Evolutionary conservation across 495 filamentous ascomycete species (phyloP).

Genomic region (Glutinoglossum americanum): DNA sequence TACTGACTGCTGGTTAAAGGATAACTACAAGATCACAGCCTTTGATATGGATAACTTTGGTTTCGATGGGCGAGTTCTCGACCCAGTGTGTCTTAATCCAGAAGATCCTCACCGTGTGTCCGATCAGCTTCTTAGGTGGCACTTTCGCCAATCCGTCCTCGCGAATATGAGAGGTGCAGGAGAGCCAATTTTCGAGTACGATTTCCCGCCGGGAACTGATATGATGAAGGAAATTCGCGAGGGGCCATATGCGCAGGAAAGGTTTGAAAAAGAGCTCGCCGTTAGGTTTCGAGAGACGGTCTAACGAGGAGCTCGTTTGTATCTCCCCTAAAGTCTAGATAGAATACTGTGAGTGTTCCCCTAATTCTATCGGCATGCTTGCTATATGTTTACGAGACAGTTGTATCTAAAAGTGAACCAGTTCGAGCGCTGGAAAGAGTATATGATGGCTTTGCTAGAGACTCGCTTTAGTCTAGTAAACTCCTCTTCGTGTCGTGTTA

Average conservation of each 20-base stretch:
- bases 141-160: constrained; percentile 15
- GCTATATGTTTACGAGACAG: too few species aligned
- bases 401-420: too few species aligned
- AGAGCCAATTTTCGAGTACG: constrained; percentile 16
- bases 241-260: constrained; percentile 9
- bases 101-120: constrained; percentile 9
- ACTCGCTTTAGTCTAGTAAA: too few species aligned
- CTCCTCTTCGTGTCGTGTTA: too few species aligned
- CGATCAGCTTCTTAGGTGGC: constrained; percentile 15
- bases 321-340: too few species aligned
- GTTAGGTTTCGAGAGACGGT: not conserved
- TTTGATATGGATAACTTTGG: constrained; percentile 9
- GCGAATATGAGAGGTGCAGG: constrained; percentile 15
- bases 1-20: constrained; percentile 7
- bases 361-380: too few species aligned
- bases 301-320: not conserved
- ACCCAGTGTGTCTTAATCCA: constrained; percentile 10
- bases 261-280: constrained; percentile 9
- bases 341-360: too few species aligned
- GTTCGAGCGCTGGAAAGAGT: too few species aligned
- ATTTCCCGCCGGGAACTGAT: constrained; percentile 15
- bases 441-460: too few species aligned
- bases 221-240: constrained; percentile 12
- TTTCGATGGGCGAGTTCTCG: constrained; percentile 13
- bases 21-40: constrained; percentile 13